Evolutionary conservation across 805 yeast species (phyloP).

Genomic region (Candida saitoana): DNA sequence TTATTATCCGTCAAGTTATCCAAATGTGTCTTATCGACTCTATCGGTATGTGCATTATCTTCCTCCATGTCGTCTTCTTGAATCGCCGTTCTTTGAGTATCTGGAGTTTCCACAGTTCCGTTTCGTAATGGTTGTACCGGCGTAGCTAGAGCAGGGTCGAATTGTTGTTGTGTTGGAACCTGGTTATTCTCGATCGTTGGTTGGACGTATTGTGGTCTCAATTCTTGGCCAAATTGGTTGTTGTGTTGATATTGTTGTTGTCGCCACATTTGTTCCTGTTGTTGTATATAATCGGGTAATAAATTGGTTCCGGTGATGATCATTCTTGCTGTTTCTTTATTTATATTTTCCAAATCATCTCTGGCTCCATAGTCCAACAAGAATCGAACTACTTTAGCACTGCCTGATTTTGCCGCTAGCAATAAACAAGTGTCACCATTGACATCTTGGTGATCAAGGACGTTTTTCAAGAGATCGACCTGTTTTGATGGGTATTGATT

Average conservation of each 20-base stretch:
- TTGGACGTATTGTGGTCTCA: slow-evolving; percentile 6
- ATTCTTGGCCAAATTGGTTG: slow-evolving; percentile 5
- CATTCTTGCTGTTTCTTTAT: slow-evolving; percentile 42
- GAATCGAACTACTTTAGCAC: slow-evolving; percentile 68
- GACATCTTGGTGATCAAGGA: slow-evolving; percentile 72
- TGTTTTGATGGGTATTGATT: slow-evolving; percentile 40
- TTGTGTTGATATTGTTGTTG: slow-evolving; percentile 9
- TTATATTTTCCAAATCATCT: slow-evolving; percentile 44
- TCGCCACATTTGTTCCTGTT: slow-evolving; percentile 6
- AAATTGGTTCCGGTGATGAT: slow-evolving; percentile 38
- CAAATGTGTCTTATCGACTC: slow-evolving; percentile 34
- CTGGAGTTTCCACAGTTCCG: slow-evolving; percentile 36
- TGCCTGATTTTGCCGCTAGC: slow-evolving; percentile 67
- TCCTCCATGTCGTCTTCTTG: slow-evolving; percentile 41
- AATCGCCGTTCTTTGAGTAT: slow-evolving; percentile 42
- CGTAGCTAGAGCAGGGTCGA: slow-evolving; percentile 22
- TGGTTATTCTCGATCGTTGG: slow-evolving; percentile 3
- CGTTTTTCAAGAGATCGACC: slow-evolving; percentile 55
- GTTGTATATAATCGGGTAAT: slow-evolving; percentile 10
- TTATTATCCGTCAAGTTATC: slow-evolving; percentile 41
- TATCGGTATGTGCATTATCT: slow-evolving; percentile 20
- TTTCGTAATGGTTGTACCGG: slow-evolving; percentile 20
- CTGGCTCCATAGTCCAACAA: slow-evolving; percentile 82
- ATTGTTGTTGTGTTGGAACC: background rate
- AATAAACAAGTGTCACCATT: slow-evolving; percentile 86